Base-by-base conservation (phyloP, 1,139 yeast genomes). In the Kurtzmaniella quercitrusa region DNA sequence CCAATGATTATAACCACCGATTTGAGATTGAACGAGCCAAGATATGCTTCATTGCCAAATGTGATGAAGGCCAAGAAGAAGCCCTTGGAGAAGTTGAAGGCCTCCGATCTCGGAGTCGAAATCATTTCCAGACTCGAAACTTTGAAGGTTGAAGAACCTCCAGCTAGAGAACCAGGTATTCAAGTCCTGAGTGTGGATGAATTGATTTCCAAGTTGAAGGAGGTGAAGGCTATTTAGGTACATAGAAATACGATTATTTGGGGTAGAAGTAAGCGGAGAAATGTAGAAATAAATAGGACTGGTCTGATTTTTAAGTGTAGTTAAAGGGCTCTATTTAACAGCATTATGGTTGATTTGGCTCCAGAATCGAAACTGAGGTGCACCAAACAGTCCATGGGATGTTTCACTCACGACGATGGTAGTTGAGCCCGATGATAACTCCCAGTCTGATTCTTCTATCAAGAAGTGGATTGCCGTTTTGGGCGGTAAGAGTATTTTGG, bases 11-110 rank as follows among this genome's bases (percentile, higher is more conserved):
- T 93, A 56, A 90, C 98, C 40, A 85, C 98, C 2, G 98, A 93
- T 64, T 75, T 93, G 56, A 85, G 98, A 65, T 78, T 93, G 57
- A 93, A 93, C 62, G 94, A 82, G 59, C 98, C 98, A 44, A 81
- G 97, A 55, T 93, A 89, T 60, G 96, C 95, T 16, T 82, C 95
- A 10, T 75, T 93, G 59, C 97, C 96, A 46, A 93, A 91, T 63
- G 80, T 90, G 68, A 93, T 93, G 98, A 93, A 93, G 74, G 98
- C 98, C 45, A 93, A 93, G 75, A 91, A 91, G 81, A 90, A 89
- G 75, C 96, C 96, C 8, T 74, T 91, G 63, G 85, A 79, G 53
- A 83, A 81, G 55, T 64, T 85, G 52, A 80, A 78, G 59, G 72
- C 86, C 15, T 70, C 72, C n/a, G 95, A 87, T 55, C 77, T 87